Percentiles rank a stretch among this genome's conserved stretches.
Conservation (phyloP, 73 alveolate genomes). For the Tetrahymena thermophila region DNA sequence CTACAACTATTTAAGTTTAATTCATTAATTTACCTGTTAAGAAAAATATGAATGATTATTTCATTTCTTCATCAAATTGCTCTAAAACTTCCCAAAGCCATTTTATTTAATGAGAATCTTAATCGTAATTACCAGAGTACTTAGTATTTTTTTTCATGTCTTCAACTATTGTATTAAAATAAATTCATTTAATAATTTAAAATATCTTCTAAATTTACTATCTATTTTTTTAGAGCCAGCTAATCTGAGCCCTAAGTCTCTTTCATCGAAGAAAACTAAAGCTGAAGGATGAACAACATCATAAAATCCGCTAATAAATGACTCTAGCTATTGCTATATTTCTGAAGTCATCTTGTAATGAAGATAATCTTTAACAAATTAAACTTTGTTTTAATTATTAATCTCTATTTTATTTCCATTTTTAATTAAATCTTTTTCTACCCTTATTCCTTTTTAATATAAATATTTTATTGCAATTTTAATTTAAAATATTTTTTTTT, state of each 20-base stretch:
- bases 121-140: not conserved
- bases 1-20: not conserved
- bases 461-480: too few relatives aligned
- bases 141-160: not conserved
- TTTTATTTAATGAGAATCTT: not conserved
- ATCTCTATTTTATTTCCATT: not conserved
- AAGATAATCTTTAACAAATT: not conserved
- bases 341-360: not conserved
- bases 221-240: not conserved
- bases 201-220: not conserved
- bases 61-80: not conserved
- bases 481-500: too few relatives aligned
- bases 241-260: not conserved
- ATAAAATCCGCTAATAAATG: not conserved
- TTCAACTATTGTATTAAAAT: not conserved
- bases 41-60: not conserved
- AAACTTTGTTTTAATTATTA: not conserved
- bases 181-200: not conserved
- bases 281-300: not conserved
- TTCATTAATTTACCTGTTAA: not conserved
- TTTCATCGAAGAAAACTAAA: not conserved
- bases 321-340: not conserved
- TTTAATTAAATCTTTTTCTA: not conserved
- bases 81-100: not conserved
- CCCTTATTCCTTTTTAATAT: not conserved